Evolutionary conservation across 2,329 filamentous ascomycete species (phyloP).

Genomic region (Periconia digitata): DNA sequence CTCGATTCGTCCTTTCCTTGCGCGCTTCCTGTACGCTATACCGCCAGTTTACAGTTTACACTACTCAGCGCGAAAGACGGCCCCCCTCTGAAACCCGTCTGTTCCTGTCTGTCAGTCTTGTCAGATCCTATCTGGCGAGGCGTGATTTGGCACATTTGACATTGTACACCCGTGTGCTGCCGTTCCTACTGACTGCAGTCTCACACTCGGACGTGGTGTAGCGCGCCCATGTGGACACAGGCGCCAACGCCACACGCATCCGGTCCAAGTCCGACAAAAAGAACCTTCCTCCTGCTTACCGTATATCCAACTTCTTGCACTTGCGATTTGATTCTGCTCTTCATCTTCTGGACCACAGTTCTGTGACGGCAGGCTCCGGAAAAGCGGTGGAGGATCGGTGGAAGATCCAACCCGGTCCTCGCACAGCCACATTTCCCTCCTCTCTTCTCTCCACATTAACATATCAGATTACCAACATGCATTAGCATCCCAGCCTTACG

Average conservation of each 20-base stretch:
- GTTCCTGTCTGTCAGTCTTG: too few relatives aligned
- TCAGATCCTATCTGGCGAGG: too few relatives aligned
- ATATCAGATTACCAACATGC: neutral
- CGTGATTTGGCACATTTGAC: neutral
- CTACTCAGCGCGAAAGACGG: neutral
- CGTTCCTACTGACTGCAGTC: neutral
- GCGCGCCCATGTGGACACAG: neutral
- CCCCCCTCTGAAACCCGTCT: too few relatives aligned
- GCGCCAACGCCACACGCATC: neutral
- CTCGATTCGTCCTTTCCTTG: constrained; percentile 3
- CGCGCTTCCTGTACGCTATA: constrained; percentile 11
- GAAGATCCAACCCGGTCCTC: neutral
- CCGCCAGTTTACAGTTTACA: constrained; percentile 14
- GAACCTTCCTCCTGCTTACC: neutral
- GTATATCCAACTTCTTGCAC: neutral
- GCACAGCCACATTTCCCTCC: constrained; percentile 14
- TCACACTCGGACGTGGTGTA: neutral
- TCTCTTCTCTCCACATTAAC: neutral
- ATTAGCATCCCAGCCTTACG: neutral
- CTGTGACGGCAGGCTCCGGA: constrained; percentile 17
- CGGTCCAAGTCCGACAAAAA: neutral
- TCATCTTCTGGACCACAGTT: neutral
- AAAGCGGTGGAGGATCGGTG: constrained; percentile 15
- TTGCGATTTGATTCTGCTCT: neutral
- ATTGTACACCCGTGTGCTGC: neutral